Conservation (phyloP, 179 eudicot species). For the Spergularia azorica region DNA sequence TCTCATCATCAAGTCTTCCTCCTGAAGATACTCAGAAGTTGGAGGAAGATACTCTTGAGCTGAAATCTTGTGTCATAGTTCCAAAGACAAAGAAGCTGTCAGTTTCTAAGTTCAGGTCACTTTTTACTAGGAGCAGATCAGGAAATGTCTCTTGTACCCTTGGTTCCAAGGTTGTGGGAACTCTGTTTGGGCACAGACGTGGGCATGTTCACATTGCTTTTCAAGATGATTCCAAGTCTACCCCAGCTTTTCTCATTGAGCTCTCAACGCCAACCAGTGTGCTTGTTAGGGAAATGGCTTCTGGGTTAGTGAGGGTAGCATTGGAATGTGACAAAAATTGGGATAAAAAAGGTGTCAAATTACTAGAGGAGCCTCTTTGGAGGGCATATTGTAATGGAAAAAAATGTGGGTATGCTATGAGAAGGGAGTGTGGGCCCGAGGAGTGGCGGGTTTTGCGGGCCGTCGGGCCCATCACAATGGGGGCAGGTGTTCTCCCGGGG, state of each 20-base stretch:
- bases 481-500: constrained; percentile 84
- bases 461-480: constrained; percentile 82
- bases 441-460: constrained; percentile 70
- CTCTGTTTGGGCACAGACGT: constrained; percentile 69
- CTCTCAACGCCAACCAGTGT: constrained; percentile 66
- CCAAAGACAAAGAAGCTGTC: constrained; percentile 26
- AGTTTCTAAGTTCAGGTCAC: constrained; percentile 45
- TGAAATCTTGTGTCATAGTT: constrained; percentile 21
- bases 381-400: constrained; percentile 94
- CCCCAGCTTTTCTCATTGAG: constrained; percentile 65
- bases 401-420: constrained; percentile 85
- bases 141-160: constrained; percentile 28
- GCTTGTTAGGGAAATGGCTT: constrained; percentile 80
- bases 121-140: constrained; percentile 36
- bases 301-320: constrained; percentile 79
- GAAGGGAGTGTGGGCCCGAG: constrained; percentile 59
- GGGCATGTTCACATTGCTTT: constrained; percentile 77
- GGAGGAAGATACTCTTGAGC: constrained; percentile 1
- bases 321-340: constrained; percentile 66
- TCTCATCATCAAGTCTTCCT: constrained; percentile 6
- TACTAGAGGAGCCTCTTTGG: constrained; percentile 86
- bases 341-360: constrained; percentile 45
- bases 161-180: constrained; percentile 58
- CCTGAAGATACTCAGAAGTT: background rate
- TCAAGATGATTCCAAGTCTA: constrained; percentile 49